Evolutionary conservation across 306 rosid genomes (phyloP).

Genomic region (Castanea sativa): DNA sequence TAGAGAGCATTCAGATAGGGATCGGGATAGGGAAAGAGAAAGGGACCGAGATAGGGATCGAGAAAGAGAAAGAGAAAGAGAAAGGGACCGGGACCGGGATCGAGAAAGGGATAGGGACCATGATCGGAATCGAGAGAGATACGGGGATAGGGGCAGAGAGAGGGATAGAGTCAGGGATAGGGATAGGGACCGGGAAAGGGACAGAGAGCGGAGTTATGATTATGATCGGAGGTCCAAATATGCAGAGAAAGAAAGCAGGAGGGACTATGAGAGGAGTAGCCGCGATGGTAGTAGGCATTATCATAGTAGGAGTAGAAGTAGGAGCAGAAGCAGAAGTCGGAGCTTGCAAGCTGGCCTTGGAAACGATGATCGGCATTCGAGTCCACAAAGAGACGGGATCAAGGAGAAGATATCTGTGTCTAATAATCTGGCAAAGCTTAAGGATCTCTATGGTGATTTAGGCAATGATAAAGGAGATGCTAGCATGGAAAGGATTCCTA

Average conservation of each 20-base stretch:
- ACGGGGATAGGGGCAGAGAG: conserved; percentile 43
- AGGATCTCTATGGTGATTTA: conserved; percentile 84
- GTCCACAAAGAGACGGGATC: conserved; percentile 58
- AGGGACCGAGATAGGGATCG: conserved; percentile 39
- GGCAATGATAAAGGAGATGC: conserved; percentile 59
- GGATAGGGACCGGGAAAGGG: conserved; percentile 34
- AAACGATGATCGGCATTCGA: conserved; percentile 31
- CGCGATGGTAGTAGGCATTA: conserved; percentile 49
- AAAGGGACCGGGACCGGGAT: no score
- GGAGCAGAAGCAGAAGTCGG: conserved; percentile 70
- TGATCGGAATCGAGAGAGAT: conserved; percentile 40
- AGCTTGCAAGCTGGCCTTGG: conserved; percentile 61
- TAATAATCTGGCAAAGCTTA: conserved; percentile 87
- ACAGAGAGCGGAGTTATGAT: conserved; percentile 55
- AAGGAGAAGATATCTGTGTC: conserved; percentile 62
- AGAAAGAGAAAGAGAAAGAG: conserved; percentile 54
- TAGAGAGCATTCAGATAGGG: conserved; percentile 37
- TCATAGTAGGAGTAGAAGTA: conserved; percentile 59
- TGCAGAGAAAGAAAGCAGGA: conserved; percentile 63
- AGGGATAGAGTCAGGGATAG: conserved; percentile 41
- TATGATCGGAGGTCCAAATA: conserved; percentile 52
- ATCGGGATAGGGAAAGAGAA: conserved; percentile 12
- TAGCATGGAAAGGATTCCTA: conserved; percentile 45
- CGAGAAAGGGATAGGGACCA: conserved; percentile 35
- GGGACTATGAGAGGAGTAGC: conserved; percentile 52